These are phyloP conservation scores for Prunus yedoensis DNA, from an alignment of 331 rosid genomes.

Conservation along the genomic window DNA sequence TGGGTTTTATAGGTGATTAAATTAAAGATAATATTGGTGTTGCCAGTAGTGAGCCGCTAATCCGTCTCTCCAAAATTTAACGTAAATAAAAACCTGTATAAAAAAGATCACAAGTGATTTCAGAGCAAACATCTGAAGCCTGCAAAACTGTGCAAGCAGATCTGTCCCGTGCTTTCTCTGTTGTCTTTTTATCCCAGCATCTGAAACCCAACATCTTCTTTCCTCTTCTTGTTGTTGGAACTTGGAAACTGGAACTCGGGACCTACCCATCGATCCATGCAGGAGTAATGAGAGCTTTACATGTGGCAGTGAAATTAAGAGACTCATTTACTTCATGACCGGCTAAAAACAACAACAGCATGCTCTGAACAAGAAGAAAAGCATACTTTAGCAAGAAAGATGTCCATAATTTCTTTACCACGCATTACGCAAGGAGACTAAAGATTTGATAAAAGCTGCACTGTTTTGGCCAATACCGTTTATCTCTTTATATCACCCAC, in stretches of 20 bases:
- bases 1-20: no score
- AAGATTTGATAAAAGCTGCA: slow-evolving; percentile 14
- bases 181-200: background rate
- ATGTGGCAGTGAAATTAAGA: background rate
- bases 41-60: no score
- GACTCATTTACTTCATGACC: background rate
- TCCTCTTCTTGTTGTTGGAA: background rate
- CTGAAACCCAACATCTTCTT: background rate
- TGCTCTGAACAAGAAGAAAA: background rate
- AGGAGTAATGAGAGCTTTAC: background rate
- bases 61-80: no score
- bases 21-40: no score
- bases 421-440: background rate
- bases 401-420: background rate
- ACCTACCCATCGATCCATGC: background rate
- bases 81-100: no score
- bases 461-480: background rate
- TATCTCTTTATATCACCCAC: background rate
- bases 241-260: background rate
- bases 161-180: background rate
- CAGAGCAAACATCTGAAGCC: background rate
- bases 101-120: slow-evolving; percentile 6
- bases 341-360: background rate
- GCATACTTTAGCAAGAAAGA: background rate
- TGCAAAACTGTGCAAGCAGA: slow-evolving; percentile 5